Evolutionary conservation across 2,329 filamentous ascomycete genomes (phyloP).

Genomic region (Elsinoe fawcettii): DNA sequence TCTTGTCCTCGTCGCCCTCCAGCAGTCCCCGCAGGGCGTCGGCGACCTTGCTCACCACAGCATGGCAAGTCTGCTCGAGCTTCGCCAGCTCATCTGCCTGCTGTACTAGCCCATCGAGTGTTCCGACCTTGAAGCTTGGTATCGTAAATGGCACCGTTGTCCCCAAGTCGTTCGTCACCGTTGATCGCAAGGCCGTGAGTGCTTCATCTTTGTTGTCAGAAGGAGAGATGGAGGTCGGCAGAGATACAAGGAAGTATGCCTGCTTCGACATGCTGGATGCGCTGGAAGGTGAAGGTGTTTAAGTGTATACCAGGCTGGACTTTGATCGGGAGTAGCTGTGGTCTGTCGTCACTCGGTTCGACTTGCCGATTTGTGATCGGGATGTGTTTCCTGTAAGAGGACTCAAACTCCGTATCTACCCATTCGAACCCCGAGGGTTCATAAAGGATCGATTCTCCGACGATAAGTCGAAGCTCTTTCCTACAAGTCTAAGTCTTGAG

Average conservation of each 20-base stretch:
- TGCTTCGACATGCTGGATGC: constrained; percentile 34
- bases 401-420: background rate
- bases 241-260: constrained; percentile 81
- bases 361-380: background rate
- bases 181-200: constrained; percentile 64
- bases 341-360: background rate
- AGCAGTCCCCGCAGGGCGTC: constrained; percentile 78
- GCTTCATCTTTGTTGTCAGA: constrained; percentile 75
- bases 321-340: background rate
- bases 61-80: constrained; percentile 70
- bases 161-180: constrained; percentile 66
- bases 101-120: constrained; percentile 86
- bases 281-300: background rate
- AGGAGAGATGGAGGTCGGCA: constrained; percentile 79
- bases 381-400: background rate
- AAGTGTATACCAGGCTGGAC: constrained; percentile 6
- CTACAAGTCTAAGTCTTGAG: background rate
- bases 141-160: constrained; percentile 70
- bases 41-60: constrained; percentile 77
- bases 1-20: constrained; percentile 74
- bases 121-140: constrained; percentile 96
- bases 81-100: constrained; percentile 93
- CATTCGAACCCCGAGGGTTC: background rate
- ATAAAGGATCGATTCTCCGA: constrained; percentile 1
- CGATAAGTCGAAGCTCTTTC: background rate